phyloP scores from a whole-genome alignment of 495 filamentous ascomycete species.

The Friedmanniomyces endolithicus region DNA sequence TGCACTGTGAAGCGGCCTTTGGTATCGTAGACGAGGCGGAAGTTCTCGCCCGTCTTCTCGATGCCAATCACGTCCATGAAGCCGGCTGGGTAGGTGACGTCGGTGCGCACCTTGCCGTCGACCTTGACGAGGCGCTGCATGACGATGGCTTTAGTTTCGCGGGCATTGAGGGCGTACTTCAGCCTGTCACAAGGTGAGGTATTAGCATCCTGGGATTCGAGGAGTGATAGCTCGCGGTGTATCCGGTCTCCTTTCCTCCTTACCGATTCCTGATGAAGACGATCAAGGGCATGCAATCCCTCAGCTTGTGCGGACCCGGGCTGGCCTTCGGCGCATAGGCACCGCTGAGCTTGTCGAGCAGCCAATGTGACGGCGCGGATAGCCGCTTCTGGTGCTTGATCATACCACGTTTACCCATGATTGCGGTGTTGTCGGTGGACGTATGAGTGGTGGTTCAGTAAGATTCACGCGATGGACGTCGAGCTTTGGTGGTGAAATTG shows the following conservation, averaged over 20 bases:
- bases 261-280: conserved; percentile 93
- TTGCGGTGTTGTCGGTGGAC: conserved; percentile 23
- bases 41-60: conserved; percentile 99
- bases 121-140: conserved; percentile 99
- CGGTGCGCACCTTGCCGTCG: conserved; percentile 98
- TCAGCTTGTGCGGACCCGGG: conserved; percentile 95
- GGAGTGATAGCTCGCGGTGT: no score
- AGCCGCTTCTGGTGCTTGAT: conserved; percentile 97
- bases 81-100: conserved; percentile 90
- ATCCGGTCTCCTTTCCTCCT: conserved; percentile 2
- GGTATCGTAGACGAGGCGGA: conserved; percentile 98
- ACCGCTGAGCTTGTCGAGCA: conserved; percentile 97
- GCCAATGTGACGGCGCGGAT: conserved; percentile 96
- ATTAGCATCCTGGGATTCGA: not conserved
- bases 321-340: conserved; percentile 93
- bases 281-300: conserved; percentile 97
- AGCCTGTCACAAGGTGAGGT: conserved; percentile 41
- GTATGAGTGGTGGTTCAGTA: not conserved
- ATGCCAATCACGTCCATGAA: conserved; percentile 99
- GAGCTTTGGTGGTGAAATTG: no score
- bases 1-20: conserved; percentile 99
- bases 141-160: conserved; percentile 93
- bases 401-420: conserved; percentile 51
- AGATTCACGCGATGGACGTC: no score
- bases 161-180: conserved; percentile 98